Evolutionary conservation across 1,284 basidiomycete species (phyloP).

Genomic region (Leccinum angustisporum): DNA sequence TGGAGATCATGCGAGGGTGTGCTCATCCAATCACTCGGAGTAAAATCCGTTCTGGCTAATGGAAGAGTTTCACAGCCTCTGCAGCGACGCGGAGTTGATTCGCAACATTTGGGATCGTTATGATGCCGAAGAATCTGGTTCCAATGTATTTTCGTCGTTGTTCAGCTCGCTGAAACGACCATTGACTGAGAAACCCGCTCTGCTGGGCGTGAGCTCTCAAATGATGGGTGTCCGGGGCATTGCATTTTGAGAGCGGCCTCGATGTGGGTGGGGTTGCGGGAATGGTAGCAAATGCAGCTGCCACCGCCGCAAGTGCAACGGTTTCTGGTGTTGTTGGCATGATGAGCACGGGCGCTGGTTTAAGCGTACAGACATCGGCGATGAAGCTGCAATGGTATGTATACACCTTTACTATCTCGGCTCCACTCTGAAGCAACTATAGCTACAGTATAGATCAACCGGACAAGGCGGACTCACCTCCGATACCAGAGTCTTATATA

Average conservation of each 20-base stretch:
- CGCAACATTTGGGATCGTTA: constrained; percentile 81
- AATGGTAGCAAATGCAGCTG: constrained; percentile 81
- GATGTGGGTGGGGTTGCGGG: constrained; percentile 77
- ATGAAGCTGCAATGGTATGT: constrained; percentile 86
- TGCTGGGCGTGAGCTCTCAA: constrained; percentile 77
- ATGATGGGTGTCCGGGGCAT: constrained; percentile 76
- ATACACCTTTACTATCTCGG: not conserved
- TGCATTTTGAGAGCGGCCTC: constrained; percentile 41
- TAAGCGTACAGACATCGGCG: constrained; percentile 68
- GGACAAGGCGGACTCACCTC: constrained; percentile 92
- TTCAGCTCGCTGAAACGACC: constrained; percentile 81
- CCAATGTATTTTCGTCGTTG: constrained; percentile 78
- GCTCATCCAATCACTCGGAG: constrained; percentile 11
- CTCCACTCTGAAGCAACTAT: constrained; percentile 3
- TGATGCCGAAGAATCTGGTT: constrained; percentile 61
- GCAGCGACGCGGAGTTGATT: constrained; percentile 80
- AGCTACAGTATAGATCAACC: constrained; percentile 84
- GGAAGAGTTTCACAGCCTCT: constrained; percentile 50
- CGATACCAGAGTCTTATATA: constrained; percentile 89
- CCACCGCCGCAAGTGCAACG: constrained; percentile 78
- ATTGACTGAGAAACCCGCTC: constrained; percentile 81
- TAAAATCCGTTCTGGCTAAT: constrained; percentile 7
- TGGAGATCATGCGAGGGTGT: constrained; percentile 89
- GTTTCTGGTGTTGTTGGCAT: constrained; percentile 73
- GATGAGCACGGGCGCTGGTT: constrained; percentile 62